Evolutionary conservation across 441 rosid genomes (phyloP), one percentile per base, ranked within the genome.

Genomic region (Eutrema salsugineum): DNA sequence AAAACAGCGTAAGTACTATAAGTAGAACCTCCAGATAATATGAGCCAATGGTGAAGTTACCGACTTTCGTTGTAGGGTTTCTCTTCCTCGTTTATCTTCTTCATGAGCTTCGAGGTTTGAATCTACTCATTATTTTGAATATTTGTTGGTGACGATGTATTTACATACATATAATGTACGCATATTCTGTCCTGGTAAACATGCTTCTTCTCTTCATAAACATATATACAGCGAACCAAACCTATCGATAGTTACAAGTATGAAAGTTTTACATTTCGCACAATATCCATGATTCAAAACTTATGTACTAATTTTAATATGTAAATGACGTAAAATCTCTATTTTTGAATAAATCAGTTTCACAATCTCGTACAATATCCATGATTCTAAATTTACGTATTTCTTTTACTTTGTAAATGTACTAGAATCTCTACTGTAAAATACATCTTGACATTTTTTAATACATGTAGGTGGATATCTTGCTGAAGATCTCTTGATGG

Each of bases 51-150:
- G 12, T 19, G 65, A 72, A 46, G 70, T 33, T 72, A 35, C 27
- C 42, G 65, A 72, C 24, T 30, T 43, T 72, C 14, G 53, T 17
- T 40, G 48, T 73, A 19, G 66, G 71, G 30, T 1, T 65, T 65
- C 56, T 74, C 49, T 67, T 74, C 73, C 40, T 74, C 68, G 1
- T 55, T 12, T 43, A 1, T 38, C 15, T 65, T 66, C 77, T 48
- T 55, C 49, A 57, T 28, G 66, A 16, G 55, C 49, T 11, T 48
- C 77, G n/a, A 73, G 77, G 77, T 73, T 43, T 53, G 70, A 22
- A 33, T 35, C 56, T 54, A 53, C 56, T 33, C 48, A 20, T 24
- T 24, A 24, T 24, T 24, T 24, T 24, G 27, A 3, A 17, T n/a
- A 20, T 63, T 7, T 60, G 8, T 3, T 51, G 35, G 8, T 42